phyloP scores from a whole-genome alignment of 441 rosid species.

The Populus hybrid region DNA sequence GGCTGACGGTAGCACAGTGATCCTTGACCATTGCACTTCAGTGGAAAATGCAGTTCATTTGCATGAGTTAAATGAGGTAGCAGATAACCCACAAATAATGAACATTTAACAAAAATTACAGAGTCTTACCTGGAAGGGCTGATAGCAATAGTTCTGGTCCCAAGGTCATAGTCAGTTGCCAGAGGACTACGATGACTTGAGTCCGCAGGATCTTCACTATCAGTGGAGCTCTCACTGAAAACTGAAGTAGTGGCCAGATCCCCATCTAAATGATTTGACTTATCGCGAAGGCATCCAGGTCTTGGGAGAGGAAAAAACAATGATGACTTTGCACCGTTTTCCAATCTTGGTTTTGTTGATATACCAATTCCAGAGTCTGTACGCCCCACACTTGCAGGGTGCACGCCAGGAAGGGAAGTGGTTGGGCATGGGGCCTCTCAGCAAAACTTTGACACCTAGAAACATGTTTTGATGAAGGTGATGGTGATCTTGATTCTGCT shows the following conservation, averaged over 20 bases:
- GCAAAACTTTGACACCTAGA: constrained; percentile 66
- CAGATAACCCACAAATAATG: constrained; percentile 3
- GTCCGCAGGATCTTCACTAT: constrained; percentile 53
- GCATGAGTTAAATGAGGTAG: constrained; percentile 11
- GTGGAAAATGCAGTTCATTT: constrained; percentile 6
- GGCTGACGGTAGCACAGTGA: constrained; percentile 36
- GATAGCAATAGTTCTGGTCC: constrained; percentile 46
- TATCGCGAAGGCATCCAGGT: constrained; percentile 40
- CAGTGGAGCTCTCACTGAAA: constrained; percentile 55
- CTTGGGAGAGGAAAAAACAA: constrained; percentile 50
- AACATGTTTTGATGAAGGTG: constrained; percentile 53
- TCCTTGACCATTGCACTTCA: constrained; percentile 55
- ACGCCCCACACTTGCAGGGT: constrained; percentile 26
- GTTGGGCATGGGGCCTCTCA: constrained; percentile 62
- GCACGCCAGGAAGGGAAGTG: constrained; percentile 58
- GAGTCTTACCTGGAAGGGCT: constrained; percentile 59
- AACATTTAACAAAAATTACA: background rate
- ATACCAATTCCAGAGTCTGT: constrained; percentile 43
- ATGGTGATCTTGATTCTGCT: constrained; percentile 55
- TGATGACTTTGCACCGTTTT: constrained; percentile 39
- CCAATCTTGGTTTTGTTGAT: constrained; percentile 32
- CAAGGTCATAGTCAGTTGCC: constrained; percentile 56
- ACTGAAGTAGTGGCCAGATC: constrained; percentile 53
- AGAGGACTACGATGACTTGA: constrained; percentile 47
- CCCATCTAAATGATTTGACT: constrained; percentile 46